A percentile compares a stretch with the other conserved stretches of the same genome.
Conservation (phyloP, 345 rosid species). For the Hibiscus trionum region DNA sequence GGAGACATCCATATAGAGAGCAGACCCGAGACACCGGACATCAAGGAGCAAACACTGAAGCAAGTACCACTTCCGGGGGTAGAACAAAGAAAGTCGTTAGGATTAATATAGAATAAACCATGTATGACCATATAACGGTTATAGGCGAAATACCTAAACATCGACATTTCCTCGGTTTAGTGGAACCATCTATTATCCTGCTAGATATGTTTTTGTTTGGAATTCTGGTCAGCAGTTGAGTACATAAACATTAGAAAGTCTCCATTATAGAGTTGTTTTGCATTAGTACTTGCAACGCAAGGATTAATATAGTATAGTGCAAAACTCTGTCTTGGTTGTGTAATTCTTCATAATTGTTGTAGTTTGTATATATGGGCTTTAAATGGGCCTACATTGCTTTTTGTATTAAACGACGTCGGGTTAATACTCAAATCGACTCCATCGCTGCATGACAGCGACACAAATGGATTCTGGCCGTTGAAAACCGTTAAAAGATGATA, state of each 20-base stretch:
- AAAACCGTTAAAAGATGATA: background rate
- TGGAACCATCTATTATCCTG: background rate
- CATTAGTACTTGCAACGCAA: background rate
- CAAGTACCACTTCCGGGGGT: slow-evolving; percentile 13
- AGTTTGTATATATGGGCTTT: too few species aligned
- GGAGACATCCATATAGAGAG: slow-evolving; percentile 35
- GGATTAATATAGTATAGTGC: background rate
- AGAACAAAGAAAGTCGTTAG: slow-evolving; percentile 54
- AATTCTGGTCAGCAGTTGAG: background rate
- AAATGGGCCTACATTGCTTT: background rate
- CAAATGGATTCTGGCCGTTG: slow-evolving; percentile 1
- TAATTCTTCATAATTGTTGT: too few species aligned
- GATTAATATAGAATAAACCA: slow-evolving; percentile 56
- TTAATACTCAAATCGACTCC: background rate
- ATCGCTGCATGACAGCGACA: background rate
- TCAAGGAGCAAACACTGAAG: slow-evolving; percentile 1
- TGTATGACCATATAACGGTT: background rate
- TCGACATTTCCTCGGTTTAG: background rate
- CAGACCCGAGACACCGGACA: slow-evolving; percentile 7
- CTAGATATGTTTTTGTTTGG: background rate
- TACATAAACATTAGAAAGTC: background rate
- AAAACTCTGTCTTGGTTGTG: background rate
- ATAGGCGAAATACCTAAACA: background rate
- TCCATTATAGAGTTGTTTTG: background rate
- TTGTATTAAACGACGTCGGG: background rate